Evolutionary conservation across 108 stramenopile species (phyloP).

Genomic region (Fistulifera solaris): DNA sequence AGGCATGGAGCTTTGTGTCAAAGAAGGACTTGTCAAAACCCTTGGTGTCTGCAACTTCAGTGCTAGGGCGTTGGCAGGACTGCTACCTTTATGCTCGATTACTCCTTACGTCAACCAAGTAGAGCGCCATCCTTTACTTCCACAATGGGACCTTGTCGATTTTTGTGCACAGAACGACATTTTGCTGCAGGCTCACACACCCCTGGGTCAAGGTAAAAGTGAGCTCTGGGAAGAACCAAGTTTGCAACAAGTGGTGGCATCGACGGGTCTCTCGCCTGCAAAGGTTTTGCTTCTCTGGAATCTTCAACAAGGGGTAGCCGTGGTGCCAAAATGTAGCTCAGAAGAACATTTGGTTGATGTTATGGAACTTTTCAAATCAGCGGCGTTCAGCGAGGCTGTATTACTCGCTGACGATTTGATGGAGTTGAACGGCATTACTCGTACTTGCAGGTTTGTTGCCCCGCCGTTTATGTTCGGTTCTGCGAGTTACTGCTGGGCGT

Average conservation of each 20-base stretch:
- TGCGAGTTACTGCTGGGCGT: no score
- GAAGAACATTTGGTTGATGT: conserved; percentile 20
- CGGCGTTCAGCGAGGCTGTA: neutral
- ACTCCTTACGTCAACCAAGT: conserved; percentile 55
- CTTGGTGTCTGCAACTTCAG: conserved; percentile 71
- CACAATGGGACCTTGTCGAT: conserved; percentile 29
- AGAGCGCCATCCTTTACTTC: conserved; percentile 49
- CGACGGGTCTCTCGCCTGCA: conserved; percentile 35
- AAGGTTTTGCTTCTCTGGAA: conserved; percentile 67
- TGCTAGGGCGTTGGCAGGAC: conserved; percentile 26
- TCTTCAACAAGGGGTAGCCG: conserved; percentile 55
- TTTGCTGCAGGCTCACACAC: conserved; percentile 32
- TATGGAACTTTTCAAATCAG: conserved; percentile 20
- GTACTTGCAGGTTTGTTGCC: conserved; percentile 45
- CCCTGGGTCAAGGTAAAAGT: conserved; percentile 37
- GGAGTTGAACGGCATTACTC: conserved; percentile 31
- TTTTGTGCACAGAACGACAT: conserved; percentile 41
- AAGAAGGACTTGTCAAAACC: conserved; percentile 19
- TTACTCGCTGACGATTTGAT: conserved; percentile 48
- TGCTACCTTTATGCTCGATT: conserved; percentile 24
- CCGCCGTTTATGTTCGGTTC: conserved; percentile 62
- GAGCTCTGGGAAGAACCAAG: conserved; percentile 17
- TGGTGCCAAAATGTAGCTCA: conserved; percentile 45
- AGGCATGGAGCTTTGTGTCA: conserved; percentile 47
- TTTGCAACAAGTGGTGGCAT: conserved; percentile 6